A percentile compares a stretch with the other conserved stretches of the same genome.
Evolutionary conservation across 371 early-diverging fungal genomes (phyloP).

Genomic region (Syncephalastrum sp.): DNA sequence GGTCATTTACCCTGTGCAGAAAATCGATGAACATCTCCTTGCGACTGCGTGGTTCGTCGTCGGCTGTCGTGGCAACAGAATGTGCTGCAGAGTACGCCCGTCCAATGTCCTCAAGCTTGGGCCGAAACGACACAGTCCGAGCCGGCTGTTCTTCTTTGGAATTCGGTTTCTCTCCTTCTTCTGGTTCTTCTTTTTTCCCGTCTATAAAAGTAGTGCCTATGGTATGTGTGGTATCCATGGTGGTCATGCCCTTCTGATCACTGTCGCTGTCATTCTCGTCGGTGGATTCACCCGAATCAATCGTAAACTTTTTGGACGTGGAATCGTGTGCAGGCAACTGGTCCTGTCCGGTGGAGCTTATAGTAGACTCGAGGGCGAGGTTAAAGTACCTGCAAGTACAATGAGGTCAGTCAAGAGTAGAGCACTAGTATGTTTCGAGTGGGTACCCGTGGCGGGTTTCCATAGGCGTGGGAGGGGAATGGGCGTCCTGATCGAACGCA

Average conservation of each 20-base stretch:
- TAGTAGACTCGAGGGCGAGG: slow-evolving; percentile 1
- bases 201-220: no score
- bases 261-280: slow-evolving; percentile 1
- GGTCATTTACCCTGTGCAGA: no score
- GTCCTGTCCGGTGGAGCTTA: not conserved
- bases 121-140: slow-evolving; percentile 15
- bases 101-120: slow-evolving; percentile 18
- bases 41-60: slow-evolving; percentile 10
- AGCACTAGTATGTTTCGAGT: not conserved
- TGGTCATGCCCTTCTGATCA: not conserved
- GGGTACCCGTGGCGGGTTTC: slow-evolving; percentile 11
- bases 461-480: slow-evolving; percentile 11
- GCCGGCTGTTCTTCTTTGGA: not conserved
- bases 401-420: not conserved
- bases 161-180: not conserved
- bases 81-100: slow-evolving; percentile 13
- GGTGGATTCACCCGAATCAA: slow-evolving; percentile 4
- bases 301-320: slow-evolving; percentile 8
- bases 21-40: slow-evolving; percentile 14
- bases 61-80: slow-evolving; percentile 3
- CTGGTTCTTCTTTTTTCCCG: not conserved
- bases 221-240: not conserved
- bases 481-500: no score
- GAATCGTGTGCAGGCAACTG: not conserved
- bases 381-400: slow-evolving; percentile 12